Base-by-base conservation (phyloP, 176 grass and related monocot species). In the Calamus simplicifolius region DNA sequence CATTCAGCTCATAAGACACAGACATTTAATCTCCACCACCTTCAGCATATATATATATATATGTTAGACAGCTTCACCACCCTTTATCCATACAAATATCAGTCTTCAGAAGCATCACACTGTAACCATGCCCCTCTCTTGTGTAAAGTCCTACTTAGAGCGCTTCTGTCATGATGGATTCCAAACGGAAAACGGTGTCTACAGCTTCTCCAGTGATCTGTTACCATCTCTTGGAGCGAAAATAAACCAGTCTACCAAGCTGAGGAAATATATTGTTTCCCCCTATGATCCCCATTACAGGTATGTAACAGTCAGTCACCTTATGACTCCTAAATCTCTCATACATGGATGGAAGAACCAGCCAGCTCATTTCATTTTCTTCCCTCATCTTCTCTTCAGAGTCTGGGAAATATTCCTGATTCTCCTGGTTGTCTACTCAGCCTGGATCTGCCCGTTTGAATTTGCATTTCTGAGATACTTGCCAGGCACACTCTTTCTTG, bases 361-460 rank as follows among this genome's bases (percentile, higher is more conserved):
- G 5, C 26, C 23, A 21, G 15, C 6, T 58, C 3, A 51, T 18
- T 18, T 19, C 4, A 48, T 29, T 29, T 19, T 26, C 49, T 14
- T 28, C 52, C 23, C 17, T 17, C n/a, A 1, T 31, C 25, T 4
- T 25, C 1, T 51, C 23, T 38, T 74, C 86, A 89, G 86, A 75
- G 73, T 81, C 0, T 89, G 86, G 86, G 86, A 85, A 21, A 75
- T 18, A 43, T 85, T 89, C 19, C 71, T 89, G 78, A 75, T 85
- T 75, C 63, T 89, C 0, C 70, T 89, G 2, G 86, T 89, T 59
- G 62, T 81, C 74, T 89, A 89, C 74, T 89, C 86, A 21, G 86
- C 86, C 29, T 89, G 77, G 86, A 89, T 89, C 51, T 89, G 81
- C 63, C 86, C 86, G 0, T 78, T 89, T 57, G 86, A 89, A 67